Conservation (phyloP, 2,329 filamentous ascomycete species). For the Elsinoe necatrix region DNA sequence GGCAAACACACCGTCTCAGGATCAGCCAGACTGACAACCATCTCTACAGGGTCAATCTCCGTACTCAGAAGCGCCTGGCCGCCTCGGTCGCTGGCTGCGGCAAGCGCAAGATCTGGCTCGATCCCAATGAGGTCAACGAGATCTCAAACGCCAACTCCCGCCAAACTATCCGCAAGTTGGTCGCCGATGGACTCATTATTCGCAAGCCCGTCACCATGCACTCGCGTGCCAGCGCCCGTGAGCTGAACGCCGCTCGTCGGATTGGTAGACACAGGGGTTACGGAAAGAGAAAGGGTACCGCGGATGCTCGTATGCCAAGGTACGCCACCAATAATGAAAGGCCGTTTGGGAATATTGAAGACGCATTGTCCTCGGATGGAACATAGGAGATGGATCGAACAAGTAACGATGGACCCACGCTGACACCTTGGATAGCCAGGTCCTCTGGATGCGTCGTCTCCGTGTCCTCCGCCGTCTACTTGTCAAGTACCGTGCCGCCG, state of each 20-base stretch:
- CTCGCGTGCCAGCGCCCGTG: constrained; percentile 92
- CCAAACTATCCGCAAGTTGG: constrained; percentile 99
- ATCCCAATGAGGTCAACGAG: constrained; percentile 98
- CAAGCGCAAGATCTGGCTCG: constrained; percentile 99
- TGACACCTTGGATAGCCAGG: constrained; percentile 57
- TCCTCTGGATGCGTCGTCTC: constrained; percentile 99
- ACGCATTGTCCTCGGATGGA: not conserved
- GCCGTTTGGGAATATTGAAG: constrained; percentile 6
- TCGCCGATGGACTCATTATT: constrained; percentile 99
- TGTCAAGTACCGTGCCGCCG: constrained; percentile 98
- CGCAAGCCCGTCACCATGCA: constrained; percentile 99
- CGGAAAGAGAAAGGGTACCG: constrained; percentile 99
- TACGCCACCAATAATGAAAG: constrained; percentile 43
- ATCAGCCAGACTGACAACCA: constrained; percentile 14
- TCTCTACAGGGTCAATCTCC: constrained; percentile 84
- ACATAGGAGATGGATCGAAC: constrained; percentile 11
- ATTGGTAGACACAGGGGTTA: constrained; percentile 97
- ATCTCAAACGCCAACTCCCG: constrained; percentile 99
- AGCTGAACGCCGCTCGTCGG: constrained; percentile 86
- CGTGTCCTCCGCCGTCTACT: constrained; percentile 97
- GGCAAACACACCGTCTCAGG: constrained; percentile 3
- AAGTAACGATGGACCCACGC: constrained; percentile 18
- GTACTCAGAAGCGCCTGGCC: constrained; percentile 99
- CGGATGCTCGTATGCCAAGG: constrained; percentile 98
- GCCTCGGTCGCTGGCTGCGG: constrained; percentile 97